phyloP scores from a whole-genome alignment of 2,329 filamentous ascomycete genomes.

The Fusarium camptoceras region DNA sequence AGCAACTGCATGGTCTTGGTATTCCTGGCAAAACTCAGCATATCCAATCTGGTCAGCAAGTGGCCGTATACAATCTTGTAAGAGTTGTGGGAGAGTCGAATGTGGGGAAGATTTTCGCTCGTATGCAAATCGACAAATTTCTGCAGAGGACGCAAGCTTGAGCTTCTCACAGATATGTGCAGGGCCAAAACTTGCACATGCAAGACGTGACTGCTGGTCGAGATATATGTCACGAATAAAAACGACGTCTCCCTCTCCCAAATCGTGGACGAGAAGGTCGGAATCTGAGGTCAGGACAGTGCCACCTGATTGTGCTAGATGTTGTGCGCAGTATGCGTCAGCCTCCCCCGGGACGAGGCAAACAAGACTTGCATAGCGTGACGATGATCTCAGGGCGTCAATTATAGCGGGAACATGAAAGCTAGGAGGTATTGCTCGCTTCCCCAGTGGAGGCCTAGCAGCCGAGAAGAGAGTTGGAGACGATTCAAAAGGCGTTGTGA shows the following conservation, averaged over 20 bases:
- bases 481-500: slow-evolving; percentile 27
- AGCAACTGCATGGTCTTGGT: slow-evolving; percentile 43
- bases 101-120: slow-evolving; percentile 48
- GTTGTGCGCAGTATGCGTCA: slow-evolving; percentile 80
- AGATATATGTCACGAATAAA: slow-evolving; percentile 74
- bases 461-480: slow-evolving; percentile 44
- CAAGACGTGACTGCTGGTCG: slow-evolving; percentile 40
- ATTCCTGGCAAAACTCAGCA: slow-evolving; percentile 50
- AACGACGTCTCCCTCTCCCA: slow-evolving; percentile 73
- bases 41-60: slow-evolving; percentile 42
- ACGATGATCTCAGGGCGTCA: slow-evolving; percentile 70
- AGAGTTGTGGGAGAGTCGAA: slow-evolving; percentile 47
- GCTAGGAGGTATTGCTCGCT: slow-evolving; percentile 62
- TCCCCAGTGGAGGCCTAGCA: slow-evolving; percentile 41
- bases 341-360: slow-evolving; percentile 85
- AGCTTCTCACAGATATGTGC: slow-evolving; percentile 57
- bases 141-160: slow-evolving; percentile 50
- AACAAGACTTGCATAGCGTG: slow-evolving; percentile 56
- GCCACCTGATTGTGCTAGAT: slow-evolving; percentile 66
- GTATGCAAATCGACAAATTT: slow-evolving; percentile 53
- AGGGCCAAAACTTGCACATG: slow-evolving; percentile 49
- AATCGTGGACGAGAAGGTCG: slow-evolving; percentile 81
- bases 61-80: slow-evolving; percentile 44
- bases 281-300: slow-evolving; percentile 85
- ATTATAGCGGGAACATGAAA: slow-evolving; percentile 84